Base-by-base conservation (phyloP, 129 eudicot genomes). In the Tagetes erecta region DNA sequence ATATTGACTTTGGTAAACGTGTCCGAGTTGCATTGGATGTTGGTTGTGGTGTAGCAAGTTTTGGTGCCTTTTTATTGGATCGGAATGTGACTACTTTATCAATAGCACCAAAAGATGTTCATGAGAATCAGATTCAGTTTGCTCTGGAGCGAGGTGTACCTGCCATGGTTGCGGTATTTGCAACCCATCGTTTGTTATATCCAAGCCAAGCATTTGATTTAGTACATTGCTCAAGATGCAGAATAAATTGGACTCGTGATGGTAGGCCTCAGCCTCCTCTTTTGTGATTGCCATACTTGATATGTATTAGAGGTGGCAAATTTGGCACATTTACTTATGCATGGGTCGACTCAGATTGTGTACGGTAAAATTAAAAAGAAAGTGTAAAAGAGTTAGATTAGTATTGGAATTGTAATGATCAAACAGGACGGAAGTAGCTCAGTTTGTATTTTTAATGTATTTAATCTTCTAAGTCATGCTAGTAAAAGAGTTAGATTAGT, bases 71-170 rank as follows among this genome's bases (percentile, higher is more conserved):
- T 63, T 79, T 91, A 84, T 72, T 91, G 47, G 88, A 83, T 39
- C 85, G 82, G 13, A 86, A 88, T 83, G 95, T 91, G 64, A 86
- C 89, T 30, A 84, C 96, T 50, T 66, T 91, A 63, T 91, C 97
- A 3, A 75, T 91, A 33, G 95, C 92, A 63, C 88, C 89, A 53
- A 88, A 88, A 77, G 87, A 91, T 68, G 87, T 86, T 75, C 88
- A 84, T 53, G 87, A 86, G 46, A 88, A 86, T 68, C 90, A 86
- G 53, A 78, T 91, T 62, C 95, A 86, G 45, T 80, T 88, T 74
- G 97, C 97, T 45, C 82, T 91, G 12, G 97, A 91, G 70, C 86
- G 97, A 35, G 97, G 97, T 56, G 88, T 91, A 59, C 96, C 97
- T 46, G 95, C 97, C 44, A 91, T 91, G 96, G 70, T 91, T 37